Base-by-base conservation (phyloP, 495 filamentous ascomycete species). In the Stereocaulon alpinum region DNA sequence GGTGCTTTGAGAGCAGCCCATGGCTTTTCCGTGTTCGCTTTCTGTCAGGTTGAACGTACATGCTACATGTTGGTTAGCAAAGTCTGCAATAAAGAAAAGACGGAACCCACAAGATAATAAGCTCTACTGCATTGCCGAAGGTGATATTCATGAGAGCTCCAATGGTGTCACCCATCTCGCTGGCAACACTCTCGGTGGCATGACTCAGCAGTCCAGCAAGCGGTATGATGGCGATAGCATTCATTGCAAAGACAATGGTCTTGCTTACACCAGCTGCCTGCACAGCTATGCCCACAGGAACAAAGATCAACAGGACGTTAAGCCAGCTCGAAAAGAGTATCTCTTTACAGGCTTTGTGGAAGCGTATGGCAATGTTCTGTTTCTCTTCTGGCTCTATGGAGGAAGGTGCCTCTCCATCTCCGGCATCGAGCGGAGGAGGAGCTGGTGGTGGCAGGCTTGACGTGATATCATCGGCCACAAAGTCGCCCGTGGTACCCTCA, bases 41-140 rank as follows among this genome's bases (percentile, higher is more conserved):
- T 65, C 65, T 64, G 64, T 48, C 37, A 68, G 61, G 65, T 60
- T 65, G 62, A 66, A 74, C 72, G 71, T 74, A 74, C 72, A 74
- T 74, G 66, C 72, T 74, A 52, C 15, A 18, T 51, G 42, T 17
- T 1, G 30, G 52, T 74, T 65, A 73, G 65, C 53, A 27, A 7
- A 34, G 22, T 3, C n/a, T 10, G 51, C 15, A 37, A 4, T 63
- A 62, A 15, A n/a, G 52, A 40, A 65, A 51, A 32, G 24, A 47
- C 18, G 54, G 49, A 64, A 62, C 78, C 65, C 68, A 82, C 79
- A 90, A 93, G 63, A 93, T 90, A 70, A 93, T 93, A 66, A 94
- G 72, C 73, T 94, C 89, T 3, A 94, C 89, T 24, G 89, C 88
- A 70, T 94, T 94, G 56, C 89, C 89, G 71, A 93, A 93, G 22